These are phyloP conservation scores for Kondoa subrosea DNA, from an alignment of 768 basidiomycete genomes.

Conservation along the genomic window DNA sequence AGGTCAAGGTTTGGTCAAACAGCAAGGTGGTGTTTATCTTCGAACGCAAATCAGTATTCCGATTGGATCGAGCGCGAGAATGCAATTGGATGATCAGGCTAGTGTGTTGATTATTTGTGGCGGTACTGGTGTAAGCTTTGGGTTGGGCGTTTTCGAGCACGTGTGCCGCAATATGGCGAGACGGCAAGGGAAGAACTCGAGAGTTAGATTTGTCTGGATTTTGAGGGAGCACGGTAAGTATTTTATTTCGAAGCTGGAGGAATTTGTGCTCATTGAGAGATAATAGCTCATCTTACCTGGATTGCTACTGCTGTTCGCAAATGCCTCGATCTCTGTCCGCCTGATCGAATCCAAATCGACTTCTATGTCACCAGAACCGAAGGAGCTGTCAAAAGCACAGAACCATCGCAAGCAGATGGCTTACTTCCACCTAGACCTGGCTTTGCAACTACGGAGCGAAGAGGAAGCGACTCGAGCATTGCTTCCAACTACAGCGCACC, in stretches of 20 bases:
- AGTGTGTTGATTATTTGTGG: conserved; percentile 50
- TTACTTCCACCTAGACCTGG: conserved; percentile 13
- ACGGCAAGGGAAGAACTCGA: conserved; percentile 16
- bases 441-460: conserved; percentile 12
- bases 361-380: conserved; percentile 47
- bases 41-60: conserved; percentile 49
- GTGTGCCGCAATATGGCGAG: conserved; percentile 42
- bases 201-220: conserved; percentile 62
- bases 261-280: background rate
- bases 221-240: conserved; percentile 55
- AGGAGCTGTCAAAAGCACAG: conserved; percentile 1
- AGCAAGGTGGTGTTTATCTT: conserved; percentile 41
- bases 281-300: conserved; percentile 59
- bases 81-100: conserved; percentile 45
- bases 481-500: background rate
- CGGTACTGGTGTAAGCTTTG: conserved; percentile 61
- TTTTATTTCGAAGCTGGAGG: background rate
- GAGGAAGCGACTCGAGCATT: background rate
- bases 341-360: conserved; percentile 43
- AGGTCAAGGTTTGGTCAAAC: conserved; percentile 19
- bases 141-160: conserved; percentile 48
- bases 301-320: conserved; percentile 49
- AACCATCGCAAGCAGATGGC: background rate
- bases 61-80: conserved; percentile 48
- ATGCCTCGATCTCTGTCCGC: conserved; percentile 43